phyloP scores from a whole-genome alignment of 148 eudicot genomes.

The Beta vulgaris region DNA sequence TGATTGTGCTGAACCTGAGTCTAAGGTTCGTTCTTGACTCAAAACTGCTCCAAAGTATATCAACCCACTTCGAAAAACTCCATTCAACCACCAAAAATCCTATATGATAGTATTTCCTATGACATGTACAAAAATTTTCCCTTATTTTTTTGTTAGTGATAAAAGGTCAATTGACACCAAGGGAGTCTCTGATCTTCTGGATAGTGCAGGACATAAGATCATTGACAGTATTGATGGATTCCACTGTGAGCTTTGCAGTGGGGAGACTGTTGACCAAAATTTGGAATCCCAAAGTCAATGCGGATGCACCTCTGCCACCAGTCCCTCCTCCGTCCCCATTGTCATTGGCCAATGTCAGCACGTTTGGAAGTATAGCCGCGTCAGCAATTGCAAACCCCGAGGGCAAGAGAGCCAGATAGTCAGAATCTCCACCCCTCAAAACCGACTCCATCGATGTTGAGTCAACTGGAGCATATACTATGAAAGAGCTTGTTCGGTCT shows the following conservation, averaged over 20 bases:
- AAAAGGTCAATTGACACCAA: constrained; percentile 18
- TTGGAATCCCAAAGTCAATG: constrained; percentile 68
- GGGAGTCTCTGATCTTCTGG: constrained; percentile 54
- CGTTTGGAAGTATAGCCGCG: constrained; percentile 17
- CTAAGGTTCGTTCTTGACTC: constrained; percentile 86
- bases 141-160: neutral
- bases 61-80: constrained; percentile 4
- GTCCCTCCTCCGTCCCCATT: neutral
- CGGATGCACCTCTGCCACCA: constrained; percentile 27
- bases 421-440: constrained; percentile 46
- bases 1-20: constrained; percentile 9
- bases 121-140: constrained; percentile 25
- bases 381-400: constrained; percentile 68
- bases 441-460: constrained; percentile 28
- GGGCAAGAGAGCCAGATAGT: constrained; percentile 53
- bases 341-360: constrained; percentile 1
- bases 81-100: neutral
- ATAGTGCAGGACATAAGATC: constrained; percentile 54
- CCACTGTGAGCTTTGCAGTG: constrained; percentile 48
- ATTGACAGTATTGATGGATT: constrained; percentile 59
- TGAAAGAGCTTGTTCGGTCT: constrained; percentile 32
- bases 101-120: constrained; percentile 27
- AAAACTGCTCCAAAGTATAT: constrained; percentile 23
- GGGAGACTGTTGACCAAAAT: constrained; percentile 53
- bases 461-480: constrained; percentile 47